Evolutionary conservation across 441 rosid species (phyloP).

Genomic region (Jatropha podagrica): DNA sequence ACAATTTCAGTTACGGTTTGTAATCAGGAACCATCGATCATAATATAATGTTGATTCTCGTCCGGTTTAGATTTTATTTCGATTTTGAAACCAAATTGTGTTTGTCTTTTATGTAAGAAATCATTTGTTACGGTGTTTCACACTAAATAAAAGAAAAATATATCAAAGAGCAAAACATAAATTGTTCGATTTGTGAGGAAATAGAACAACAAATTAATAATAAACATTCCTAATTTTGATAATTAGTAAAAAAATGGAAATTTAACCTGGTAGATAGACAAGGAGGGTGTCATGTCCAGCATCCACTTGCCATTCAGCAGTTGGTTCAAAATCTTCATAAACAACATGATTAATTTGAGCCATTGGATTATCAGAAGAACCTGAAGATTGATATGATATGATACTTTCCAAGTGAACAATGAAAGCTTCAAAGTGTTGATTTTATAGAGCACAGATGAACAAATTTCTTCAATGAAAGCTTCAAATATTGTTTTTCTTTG

Average conservation of each 20-base stretch:
- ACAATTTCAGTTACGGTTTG: too few species aligned
- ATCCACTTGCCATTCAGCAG: conserved; percentile 49
- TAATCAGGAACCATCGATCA: too few species aligned
- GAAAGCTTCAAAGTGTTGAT: background rate
- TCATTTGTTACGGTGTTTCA: too few species aligned
- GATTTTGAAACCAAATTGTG: too few species aligned
- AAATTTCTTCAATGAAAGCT: background rate
- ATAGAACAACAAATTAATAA: too few species aligned
- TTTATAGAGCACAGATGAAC: background rate
- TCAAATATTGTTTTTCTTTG: background rate
- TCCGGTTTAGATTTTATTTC: too few species aligned
- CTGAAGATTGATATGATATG: background rate
- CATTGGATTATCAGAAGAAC: background rate
- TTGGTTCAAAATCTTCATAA: conserved; percentile 29
- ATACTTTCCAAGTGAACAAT: background rate
- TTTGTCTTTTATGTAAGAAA: too few species aligned
- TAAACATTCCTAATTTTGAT: background rate
- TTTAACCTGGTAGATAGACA: conserved; percentile 54
- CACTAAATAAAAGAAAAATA: too few species aligned
- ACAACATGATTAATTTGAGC: background rate
- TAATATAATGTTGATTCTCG: too few species aligned
- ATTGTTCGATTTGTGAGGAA: background rate
- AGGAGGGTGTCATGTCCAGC: conserved; percentile 40
- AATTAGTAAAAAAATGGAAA: background rate
- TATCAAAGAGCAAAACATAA: too few species aligned